Conservation (phyloP, 2,329 filamentous ascomycete genomes). For the Sclerotinia subarctica region DNA sequence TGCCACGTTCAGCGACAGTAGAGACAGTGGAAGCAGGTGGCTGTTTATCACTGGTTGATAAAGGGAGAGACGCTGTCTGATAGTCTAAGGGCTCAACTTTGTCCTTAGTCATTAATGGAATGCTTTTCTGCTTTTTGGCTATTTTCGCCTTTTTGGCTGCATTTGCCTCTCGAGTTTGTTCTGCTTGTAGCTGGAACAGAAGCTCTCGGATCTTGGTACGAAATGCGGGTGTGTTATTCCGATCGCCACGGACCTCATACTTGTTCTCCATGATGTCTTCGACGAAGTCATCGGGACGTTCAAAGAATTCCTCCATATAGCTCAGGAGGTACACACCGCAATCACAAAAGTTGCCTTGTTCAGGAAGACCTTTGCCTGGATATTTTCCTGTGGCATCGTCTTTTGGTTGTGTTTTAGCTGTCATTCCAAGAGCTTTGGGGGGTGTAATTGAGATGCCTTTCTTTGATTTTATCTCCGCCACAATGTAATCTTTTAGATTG, state of each 20-base stretch:
- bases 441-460: conserved; percentile 41
- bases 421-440: conserved; percentile 51
- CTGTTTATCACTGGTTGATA: conserved; percentile 11
- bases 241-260: conserved; percentile 53
- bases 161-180: conserved; percentile 43
- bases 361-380: conserved; percentile 55
- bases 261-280: conserved; percentile 58
- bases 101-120: background rate
- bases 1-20: background rate
- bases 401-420: conserved; percentile 49
- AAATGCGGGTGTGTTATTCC: conserved; percentile 53
- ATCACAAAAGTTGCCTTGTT: conserved; percentile 81
- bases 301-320: conserved; percentile 79
- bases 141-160: background rate
- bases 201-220: conserved; percentile 63
- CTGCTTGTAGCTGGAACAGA: conserved; percentile 59
- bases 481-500: conserved; percentile 72
- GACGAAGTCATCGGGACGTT: conserved; percentile 68
- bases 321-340: conserved; percentile 85
- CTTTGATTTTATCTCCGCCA: conserved; percentile 67
- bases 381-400: background rate
- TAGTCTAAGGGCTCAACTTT: background rate
- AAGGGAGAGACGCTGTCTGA: background rate
- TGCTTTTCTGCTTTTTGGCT: conserved; percentile 1
- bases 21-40: background rate